phyloP scores from a whole-genome alignment of 768 basidiomycete genomes.

The Boletales sp. region DNA sequence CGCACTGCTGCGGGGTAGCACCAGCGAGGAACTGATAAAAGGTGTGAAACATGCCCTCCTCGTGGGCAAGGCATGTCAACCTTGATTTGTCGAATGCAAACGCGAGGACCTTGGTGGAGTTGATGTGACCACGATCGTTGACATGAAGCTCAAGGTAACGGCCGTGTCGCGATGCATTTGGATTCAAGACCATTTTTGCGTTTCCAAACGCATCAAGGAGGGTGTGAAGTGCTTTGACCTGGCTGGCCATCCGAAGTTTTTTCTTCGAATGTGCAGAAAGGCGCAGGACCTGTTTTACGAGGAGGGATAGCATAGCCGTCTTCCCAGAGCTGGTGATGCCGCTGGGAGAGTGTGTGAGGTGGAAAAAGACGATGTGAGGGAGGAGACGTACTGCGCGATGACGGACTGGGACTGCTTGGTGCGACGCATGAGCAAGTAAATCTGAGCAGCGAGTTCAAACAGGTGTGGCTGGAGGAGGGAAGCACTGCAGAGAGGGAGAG shows the following conservation, averaged over 20 bases:
- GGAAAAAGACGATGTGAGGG: neutral
- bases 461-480: conserved; percentile 77
- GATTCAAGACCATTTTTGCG: conserved; percentile 81
- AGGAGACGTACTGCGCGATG: conserved; percentile 59
- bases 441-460: conserved; percentile 81
- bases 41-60: conserved; percentile 86
- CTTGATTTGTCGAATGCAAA: conserved; percentile 90
- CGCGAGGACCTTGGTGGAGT: conserved; percentile 72
- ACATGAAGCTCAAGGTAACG: conserved; percentile 87
- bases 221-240: conserved; percentile 71
- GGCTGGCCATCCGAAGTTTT: conserved; percentile 66
- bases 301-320: conserved; percentile 65
- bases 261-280: conserved; percentile 81
- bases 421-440: conserved; percentile 81
- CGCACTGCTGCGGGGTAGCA: conserved; percentile 76
- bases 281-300: conserved; percentile 76
- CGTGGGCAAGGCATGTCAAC: conserved; percentile 65
- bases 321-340: conserved; percentile 91
- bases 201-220: conserved; percentile 89
- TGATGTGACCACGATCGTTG: conserved; percentile 70
- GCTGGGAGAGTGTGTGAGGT: conserved; percentile 36
- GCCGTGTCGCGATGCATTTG: conserved; percentile 82
- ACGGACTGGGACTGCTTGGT: conserved; percentile 75
- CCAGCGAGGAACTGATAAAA: conserved; percentile 92
- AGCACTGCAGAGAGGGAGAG: conserved; percentile 51